Base-by-base conservation (phyloP, 495 filamentous ascomycete species). In the Neurospora terricola region DNA sequence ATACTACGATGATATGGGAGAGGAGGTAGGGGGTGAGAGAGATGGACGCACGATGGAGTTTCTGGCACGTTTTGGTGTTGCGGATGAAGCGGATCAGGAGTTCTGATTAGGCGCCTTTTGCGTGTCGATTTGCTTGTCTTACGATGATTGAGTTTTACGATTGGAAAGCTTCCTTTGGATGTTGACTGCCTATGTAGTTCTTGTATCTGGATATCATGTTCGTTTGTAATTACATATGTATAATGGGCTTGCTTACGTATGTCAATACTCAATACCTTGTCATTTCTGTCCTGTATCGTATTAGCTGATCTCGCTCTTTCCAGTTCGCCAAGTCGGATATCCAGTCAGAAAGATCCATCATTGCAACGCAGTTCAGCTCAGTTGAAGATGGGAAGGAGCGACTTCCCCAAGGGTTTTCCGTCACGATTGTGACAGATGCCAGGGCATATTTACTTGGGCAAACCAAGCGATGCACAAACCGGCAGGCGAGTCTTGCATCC, bases 161-260 rank as follows among this genome's bases (percentile, higher is more conserved):
- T 48, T 12, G 43, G 43, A 10, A 5, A 4, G 9, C 5, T 48
- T 0, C 2, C 5, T 42, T 6, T 18, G 16, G 40, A 0, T 40
- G 1, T 40, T 6, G 16, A 16, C 0, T 42, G 14, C 5, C 40
- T 18, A 7, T 3, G 0, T 34, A 0, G 0, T 16, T n/a, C 6
- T 8, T n/a, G 16, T 2, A 0, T 43, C 8, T 0, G 0, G 40
- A 0, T 43, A n/a, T 43, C 5, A 43, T 11, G 43, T 48, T 48
- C n/a, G 43, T 23, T 0, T 23, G 43, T 23, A 48, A 48, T 5
- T 23, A 23, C n/a, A 23, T 11, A 0, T 48, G 8, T 48, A 48
- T 23, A 11, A 23, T 21, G 18, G n/a, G 3, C 4, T 48, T 48
- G 7, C n/a, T 48, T 4, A 8, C 12, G 43, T n/a, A 10, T 21